These are phyloP conservation scores for Oryza australiensis DNA, from an alignment of 176 grass and related monocot species.

Conservation along the genomic window DNA sequence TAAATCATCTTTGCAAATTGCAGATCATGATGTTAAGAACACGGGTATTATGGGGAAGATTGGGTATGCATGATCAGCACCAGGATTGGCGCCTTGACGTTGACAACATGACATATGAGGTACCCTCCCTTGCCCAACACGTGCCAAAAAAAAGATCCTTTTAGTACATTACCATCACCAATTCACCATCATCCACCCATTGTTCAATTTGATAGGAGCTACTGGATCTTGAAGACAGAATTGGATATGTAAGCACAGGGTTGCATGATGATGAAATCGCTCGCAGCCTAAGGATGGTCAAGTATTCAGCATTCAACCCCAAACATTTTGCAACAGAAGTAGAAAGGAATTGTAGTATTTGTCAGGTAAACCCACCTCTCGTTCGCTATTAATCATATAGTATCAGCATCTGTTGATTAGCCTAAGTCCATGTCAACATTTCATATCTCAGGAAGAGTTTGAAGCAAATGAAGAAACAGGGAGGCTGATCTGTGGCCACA, in stretches of 20 bases:
- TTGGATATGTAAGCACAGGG: constrained; percentile 92
- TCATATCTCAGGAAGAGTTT: constrained; percentile 72
- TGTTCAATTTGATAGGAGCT: constrained; percentile 58
- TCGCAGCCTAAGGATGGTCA: constrained; percentile 52
- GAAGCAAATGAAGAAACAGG: constrained; percentile 65
- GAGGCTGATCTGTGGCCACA: constrained; percentile 74
- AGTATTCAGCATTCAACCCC: constrained; percentile 51
- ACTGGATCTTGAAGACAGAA: constrained; percentile 73
- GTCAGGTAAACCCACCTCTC: constrained; percentile 50
- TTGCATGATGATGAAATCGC: constrained; percentile 74
- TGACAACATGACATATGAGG: constrained; percentile 96
- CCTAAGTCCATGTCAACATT: neutral
- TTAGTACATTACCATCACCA: neutral
- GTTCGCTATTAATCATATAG: neutral
- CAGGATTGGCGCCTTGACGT: constrained; percentile 89
- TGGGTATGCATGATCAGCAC: constrained; percentile 75
- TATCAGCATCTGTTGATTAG: neutral
- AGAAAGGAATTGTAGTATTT: constrained; percentile 76
- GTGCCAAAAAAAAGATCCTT: neutral
- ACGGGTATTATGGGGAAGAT: constrained; percentile 66
- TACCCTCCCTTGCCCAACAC: constrained; percentile 1
- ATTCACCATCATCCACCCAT: neutral
- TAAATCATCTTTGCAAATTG: constrained; percentile 20
- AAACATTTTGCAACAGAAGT: constrained; percentile 52
- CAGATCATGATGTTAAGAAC: constrained; percentile 93